Evolutionary conservation across 805 yeast genomes (phyloP).

Genomic region (Saturnispora gosingensis): DNA sequence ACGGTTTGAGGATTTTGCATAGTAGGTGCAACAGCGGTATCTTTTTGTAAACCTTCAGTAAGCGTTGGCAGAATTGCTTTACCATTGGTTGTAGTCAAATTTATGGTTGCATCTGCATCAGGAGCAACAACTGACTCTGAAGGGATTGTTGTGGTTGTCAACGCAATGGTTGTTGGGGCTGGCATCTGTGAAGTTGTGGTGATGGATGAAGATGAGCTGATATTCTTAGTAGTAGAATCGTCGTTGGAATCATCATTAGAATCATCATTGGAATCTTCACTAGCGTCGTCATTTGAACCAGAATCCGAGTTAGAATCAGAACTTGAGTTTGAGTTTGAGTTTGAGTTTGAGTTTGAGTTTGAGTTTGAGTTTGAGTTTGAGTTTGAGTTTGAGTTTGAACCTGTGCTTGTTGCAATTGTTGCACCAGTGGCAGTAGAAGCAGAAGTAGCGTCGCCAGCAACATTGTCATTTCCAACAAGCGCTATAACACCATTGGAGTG

Average conservation of each 20-base stretch:
- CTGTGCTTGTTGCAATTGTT: not conserved
- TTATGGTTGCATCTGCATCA: constrained; percentile 6
- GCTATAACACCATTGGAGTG: constrained; percentile 31
- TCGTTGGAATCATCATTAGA: not conserved
- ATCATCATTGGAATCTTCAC: not conserved
- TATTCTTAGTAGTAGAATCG: not conserved
- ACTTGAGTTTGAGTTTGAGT: not conserved
- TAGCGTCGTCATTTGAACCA: not conserved
- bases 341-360: not conserved
- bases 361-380: not conserved
- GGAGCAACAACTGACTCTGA: constrained; percentile 11
- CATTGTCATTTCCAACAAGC: constrained; percentile 3
- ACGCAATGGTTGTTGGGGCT: constrained; percentile 12
- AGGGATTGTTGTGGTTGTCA: constrained; percentile 14
- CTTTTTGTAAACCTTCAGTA: constrained; percentile 11
- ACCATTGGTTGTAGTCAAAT: constrained; percentile 7
- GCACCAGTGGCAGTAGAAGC: constrained; percentile 7
- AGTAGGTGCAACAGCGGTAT: constrained; percentile 9
- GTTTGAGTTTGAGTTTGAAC: not conserved
- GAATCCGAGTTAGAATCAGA: not conserved
- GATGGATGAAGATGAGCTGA: not conserved
- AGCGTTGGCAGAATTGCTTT: constrained; percentile 6
- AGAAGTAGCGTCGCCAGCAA: constrained; percentile 7
- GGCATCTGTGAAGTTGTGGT: not conserved
- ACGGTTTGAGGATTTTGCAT: constrained; percentile 14